Percentiles rank a stretch among this genome's conserved stretches.
Conservation (phyloP, 345 rosid species). For the Brassica nigra region DNA sequence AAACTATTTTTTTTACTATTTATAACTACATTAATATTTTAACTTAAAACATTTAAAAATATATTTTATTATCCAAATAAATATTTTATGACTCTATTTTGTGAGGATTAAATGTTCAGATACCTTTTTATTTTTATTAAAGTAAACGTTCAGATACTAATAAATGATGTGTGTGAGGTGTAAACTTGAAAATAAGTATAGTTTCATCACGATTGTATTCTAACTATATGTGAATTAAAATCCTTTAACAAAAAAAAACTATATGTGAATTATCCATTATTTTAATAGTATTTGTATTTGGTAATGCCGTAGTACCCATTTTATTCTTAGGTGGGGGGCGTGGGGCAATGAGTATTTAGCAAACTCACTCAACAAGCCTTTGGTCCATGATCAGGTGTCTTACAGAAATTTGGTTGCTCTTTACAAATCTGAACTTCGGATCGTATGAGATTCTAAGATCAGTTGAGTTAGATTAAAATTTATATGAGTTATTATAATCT, state of each 20-base stretch:
- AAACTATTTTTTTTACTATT: not conserved
- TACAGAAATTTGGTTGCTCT: not conserved
- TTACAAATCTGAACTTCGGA: not conserved
- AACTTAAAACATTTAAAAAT: not conserved
- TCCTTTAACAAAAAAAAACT: too few species aligned
- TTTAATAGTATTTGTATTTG: not conserved
- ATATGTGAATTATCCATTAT: not conserved
- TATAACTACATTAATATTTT: not conserved
- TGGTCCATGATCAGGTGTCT: conserved; percentile 6
- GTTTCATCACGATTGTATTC: not conserved
- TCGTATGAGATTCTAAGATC: conserved; percentile 1
- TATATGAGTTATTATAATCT: not conserved
- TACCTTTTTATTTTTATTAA: too few species aligned
- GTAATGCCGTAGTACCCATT: conserved; percentile 11
- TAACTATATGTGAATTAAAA: not conserved
- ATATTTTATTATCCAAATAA: not conserved
- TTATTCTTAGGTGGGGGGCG: not conserved
- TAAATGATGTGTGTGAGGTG: not conserved
- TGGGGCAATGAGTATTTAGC: conserved; percentile 10
- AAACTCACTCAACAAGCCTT: conserved; percentile 16
- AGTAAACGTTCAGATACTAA: too few species aligned
- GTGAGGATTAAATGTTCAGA: not conserved
- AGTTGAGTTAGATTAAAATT: not conserved
- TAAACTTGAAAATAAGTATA: not conserved
- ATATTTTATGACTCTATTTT: not conserved